These are phyloP conservation scores for Bolboschoenus planiculmis DNA, from an alignment of 176 grass and related monocot species.

Conservation along the genomic window DNA sequence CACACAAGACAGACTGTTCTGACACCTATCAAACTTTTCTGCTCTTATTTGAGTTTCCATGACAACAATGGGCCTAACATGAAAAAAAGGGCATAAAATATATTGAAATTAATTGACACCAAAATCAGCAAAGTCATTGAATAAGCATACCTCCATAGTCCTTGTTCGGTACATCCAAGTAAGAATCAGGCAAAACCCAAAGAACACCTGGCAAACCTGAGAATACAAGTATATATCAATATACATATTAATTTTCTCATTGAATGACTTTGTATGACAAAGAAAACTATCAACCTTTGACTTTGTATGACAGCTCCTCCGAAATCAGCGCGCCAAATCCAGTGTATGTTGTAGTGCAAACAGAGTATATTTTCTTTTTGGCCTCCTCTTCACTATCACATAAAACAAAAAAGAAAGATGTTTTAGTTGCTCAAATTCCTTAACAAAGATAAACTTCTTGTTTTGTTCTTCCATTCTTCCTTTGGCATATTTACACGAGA, in stretches of 20 bases:
- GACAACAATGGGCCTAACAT: not conserved
- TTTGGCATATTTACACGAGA: not conserved
- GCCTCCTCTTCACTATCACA: slow-evolving; percentile 80
- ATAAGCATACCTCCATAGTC: slow-evolving; percentile 77
- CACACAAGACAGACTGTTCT: not conserved
- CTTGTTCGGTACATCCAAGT: slow-evolving; percentile 97
- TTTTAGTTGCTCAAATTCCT: not conserved
- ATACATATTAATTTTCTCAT: not conserved
- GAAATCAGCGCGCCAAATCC: slow-evolving; percentile 89
- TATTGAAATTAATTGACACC: not conserved
- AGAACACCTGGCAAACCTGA: slow-evolving; percentile 91
- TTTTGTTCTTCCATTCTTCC: not conserved
- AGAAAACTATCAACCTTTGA: slow-evolving; percentile 67
- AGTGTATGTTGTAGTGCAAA: slow-evolving; percentile 76
- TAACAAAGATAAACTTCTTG: not conserved
- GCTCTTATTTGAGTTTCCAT: slow-evolving; percentile 9
- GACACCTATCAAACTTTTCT: not conserved
- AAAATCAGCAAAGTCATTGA: not conserved
- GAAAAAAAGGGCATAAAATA: not conserved
- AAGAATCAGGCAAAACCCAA: slow-evolving; percentile 98
- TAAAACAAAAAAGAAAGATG: not conserved
- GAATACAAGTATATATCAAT: slow-evolving; percentile 11
- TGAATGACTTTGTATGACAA: not conserved
- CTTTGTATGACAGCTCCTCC: slow-evolving; percentile 91
- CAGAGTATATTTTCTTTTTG: slow-evolving; percentile 93